These are phyloP conservation scores for Fusarium sp. DNA, from an alignment of 2,329 filamentous ascomycete species.

Conservation along the genomic window DNA sequence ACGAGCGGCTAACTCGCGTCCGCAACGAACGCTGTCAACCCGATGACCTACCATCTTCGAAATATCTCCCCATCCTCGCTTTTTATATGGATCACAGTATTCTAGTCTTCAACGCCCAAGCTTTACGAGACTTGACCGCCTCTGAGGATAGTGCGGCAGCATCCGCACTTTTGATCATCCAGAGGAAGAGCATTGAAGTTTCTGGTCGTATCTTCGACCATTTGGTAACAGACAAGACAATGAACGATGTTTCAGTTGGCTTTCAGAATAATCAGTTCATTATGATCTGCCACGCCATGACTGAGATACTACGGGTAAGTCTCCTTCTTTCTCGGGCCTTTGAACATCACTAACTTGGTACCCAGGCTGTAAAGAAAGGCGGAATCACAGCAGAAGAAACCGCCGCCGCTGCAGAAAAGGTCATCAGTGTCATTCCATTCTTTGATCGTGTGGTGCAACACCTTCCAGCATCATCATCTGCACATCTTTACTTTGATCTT, in stretches of 20 bases:
- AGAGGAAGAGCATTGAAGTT: neutral
- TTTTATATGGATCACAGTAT: constrained; percentile 17
- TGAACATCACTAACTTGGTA: neutral
- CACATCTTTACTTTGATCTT: constrained; percentile 8
- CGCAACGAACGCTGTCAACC: neutral
- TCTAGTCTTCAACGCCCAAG: constrained; percentile 1
- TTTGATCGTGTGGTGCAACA: constrained; percentile 10
- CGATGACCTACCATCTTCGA: neutral
- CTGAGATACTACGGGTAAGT: neutral
- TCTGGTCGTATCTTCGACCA: neutral
- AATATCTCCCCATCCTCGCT: neutral
- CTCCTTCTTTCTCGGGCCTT: fast-evolving
- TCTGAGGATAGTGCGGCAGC: neutral
- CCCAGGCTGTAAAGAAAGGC: constrained; percentile 6
- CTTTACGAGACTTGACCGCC: neutral
- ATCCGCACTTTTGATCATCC: neutral
- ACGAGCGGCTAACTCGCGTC: neutral
- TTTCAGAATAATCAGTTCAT: constrained; percentile 19
- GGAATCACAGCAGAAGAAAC: neutral
- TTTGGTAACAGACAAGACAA: neutral
- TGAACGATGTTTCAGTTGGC: neutral
- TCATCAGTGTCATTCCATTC: neutral
- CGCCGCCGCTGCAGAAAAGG: neutral
- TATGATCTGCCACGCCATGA: constrained; percentile 8
- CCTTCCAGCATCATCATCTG: neutral